Evolutionary conservation across 352 stramenopile genomes (phyloP).

Genomic region (Paralagenidium karlingii): DNA sequence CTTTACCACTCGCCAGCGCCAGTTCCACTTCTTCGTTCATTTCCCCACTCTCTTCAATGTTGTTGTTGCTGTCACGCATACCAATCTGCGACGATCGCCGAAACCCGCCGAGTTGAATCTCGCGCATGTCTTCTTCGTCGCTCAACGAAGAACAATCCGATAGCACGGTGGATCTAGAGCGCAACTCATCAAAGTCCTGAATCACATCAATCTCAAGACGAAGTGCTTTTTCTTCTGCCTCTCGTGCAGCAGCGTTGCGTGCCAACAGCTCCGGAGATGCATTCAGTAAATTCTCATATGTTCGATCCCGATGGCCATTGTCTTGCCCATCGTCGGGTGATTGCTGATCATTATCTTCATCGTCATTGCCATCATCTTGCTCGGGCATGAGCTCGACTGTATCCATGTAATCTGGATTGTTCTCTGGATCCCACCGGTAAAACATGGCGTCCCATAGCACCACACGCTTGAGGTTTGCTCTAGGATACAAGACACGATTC

Average conservation of each 20-base stretch:
- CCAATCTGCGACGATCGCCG: constrained; percentile 3
- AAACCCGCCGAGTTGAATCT: constrained; percentile 2
- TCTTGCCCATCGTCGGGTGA: neutral
- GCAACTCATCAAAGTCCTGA: constrained; percentile 69
- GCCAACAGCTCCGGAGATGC: constrained; percentile 25
- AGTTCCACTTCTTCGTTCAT: neutral
- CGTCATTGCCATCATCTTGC: constrained; percentile 16
- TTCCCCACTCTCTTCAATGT: neutral
- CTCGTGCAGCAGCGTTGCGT: constrained; percentile 9
- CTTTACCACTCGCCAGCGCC: neutral
- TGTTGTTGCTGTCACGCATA: neutral
- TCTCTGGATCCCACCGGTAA: constrained; percentile 78
- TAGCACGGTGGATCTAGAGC: constrained; percentile 26
- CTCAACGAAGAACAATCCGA: constrained; percentile 78
- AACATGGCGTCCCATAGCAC: constrained; percentile 81
- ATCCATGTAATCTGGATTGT: constrained; percentile 79
- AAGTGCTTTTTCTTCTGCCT: constrained; percentile 48
- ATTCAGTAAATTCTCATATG: too few species aligned
- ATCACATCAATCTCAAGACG: constrained; percentile 73
- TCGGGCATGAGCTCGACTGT: constrained; percentile 60
- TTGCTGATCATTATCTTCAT: constrained; percentile 4
- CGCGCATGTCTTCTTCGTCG: constrained; percentile 40
- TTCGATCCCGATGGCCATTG: too few species aligned
- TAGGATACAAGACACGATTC: constrained; percentile 70
- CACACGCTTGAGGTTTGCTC: constrained; percentile 77